Conservation (phyloP, 352 stramenopile species). For the Globisporangium recalcitrans region DNA sequence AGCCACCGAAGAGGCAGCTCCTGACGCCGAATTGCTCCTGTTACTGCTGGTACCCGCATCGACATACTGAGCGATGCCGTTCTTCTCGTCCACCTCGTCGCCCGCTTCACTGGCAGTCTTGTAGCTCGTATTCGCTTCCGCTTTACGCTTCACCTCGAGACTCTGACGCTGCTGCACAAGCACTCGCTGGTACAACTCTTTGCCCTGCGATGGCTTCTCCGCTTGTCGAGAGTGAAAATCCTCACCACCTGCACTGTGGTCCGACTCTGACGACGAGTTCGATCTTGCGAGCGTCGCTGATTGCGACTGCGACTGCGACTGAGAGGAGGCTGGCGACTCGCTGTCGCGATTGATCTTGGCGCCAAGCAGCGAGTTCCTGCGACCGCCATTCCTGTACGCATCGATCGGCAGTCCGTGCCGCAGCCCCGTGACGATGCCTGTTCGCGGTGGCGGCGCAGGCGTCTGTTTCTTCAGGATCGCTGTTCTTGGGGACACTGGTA, state of each 20-base stretch:
- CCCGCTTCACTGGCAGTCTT: not conserved
- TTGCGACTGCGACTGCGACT: not conserved
- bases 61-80: not conserved
- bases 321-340: not conserved
- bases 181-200: not conserved
- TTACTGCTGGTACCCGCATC: not conserved
- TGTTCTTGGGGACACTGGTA: not conserved
- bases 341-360: slow-evolving; percentile 2
- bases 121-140: not conserved
- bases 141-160: slow-evolving; percentile 1
- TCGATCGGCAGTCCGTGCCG: slow-evolving; percentile 1
- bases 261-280: not conserved
- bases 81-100: not conserved
- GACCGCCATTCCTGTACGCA: slow-evolving; percentile 6
- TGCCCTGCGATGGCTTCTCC: not conserved
- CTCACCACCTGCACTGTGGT: not conserved
- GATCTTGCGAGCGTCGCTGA: not conserved
- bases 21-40: not conserved
- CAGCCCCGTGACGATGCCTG: not conserved
- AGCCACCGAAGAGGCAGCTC: not conserved
- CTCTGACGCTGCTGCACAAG: not conserved
- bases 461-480: slow-evolving; percentile 3
- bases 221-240: no score
- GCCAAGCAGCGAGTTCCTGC: not conserved
- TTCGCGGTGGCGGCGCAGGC: not conserved